Evolutionary conservation across 192 early-diverging fungal species (phyloP), one percentile per base, ranked within the genome.

Genomic region (Umbelopsis isabellina): DNA sequence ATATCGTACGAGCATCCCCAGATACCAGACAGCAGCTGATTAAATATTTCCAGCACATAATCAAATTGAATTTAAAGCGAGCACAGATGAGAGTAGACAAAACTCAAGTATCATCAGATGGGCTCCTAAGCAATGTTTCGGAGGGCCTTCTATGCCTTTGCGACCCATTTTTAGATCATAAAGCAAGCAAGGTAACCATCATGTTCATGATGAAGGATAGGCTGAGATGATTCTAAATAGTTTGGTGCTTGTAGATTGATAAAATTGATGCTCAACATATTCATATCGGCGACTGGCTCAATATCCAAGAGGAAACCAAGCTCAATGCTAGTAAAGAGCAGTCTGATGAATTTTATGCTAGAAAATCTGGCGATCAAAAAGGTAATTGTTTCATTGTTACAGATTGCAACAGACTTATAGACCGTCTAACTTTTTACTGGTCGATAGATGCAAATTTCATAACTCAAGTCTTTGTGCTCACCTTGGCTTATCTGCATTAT

Each of bases 91-190:
- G 96, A 75, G 91, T 95, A 5, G 92, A 98, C 67, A 79, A 75
- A 45, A 65, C 81, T 2, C 84, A 84, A 15, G 91, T 95, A 0
- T 91, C 93, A 2, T 85, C 91, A 35, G 91, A 96, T 76, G 96
- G 96, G 20, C 94, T 97, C 77, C 82, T 97, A 67, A 87, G 89
- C 66, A 96, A 94, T 67, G 73, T 96, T 23, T 79, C 87, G 3
- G 81, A 80, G 25, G 82, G 90, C 7, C 79, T 89, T 69, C 83
- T 95, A 35, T 75, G 72, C 9, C 84, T 98, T 35, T 86, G 88
- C 37, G 94, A 98, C 22, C 97, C 97, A 1, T 91, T 99, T 65
- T 83, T 94, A 77, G 94, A 96, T 76, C 58, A 83, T n/a, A 70
- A 68, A 10, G 90, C 90, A 46, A 81, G 86, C 33, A 95, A 94